A percentile compares a stretch with the other conserved stretches of the same genome.
Evolutionary conservation across 2,329 filamentous ascomycete species (phyloP).

Genomic region (Nannizziopsis arthrosporioides): DNA sequence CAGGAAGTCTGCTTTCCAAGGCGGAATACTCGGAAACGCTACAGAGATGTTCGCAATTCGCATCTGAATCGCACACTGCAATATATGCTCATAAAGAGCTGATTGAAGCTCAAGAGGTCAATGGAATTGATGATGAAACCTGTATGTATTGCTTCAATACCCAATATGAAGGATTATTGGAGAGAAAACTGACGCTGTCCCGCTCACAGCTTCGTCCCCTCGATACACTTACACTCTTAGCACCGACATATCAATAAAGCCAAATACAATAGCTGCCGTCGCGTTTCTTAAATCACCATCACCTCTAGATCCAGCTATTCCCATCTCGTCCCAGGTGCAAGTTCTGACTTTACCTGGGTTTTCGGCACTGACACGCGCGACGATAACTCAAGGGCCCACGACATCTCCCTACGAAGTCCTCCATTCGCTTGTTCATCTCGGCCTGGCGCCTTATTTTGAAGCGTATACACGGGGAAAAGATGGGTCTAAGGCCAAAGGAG

Average conservation of each 20-base stretch:
- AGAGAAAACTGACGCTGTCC: neutral
- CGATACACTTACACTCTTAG: conserved; percentile 67
- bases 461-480: conserved; percentile 81
- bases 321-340: conserved; percentile 78
- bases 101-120: conserved; percentile 40
- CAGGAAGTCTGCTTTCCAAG: conserved; percentile 72
- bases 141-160: conserved; percentile 25
- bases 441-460: conserved; percentile 91
- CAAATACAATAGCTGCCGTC: conserved; percentile 68
- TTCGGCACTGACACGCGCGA: conserved; percentile 54
- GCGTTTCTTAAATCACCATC: conserved; percentile 82
- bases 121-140: conserved; percentile 28
- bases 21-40: conserved; percentile 64
- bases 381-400: conserved; percentile 58
- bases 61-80: conserved; percentile 72
- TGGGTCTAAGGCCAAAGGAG: conserved; percentile 57
- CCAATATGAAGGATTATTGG: neutral
- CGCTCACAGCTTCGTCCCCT: conserved; percentile 21
- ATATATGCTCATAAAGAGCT: conserved; percentile 69
- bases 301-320: conserved; percentile 71
- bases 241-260: conserved; percentile 63
- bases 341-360: conserved; percentile 84
- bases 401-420: conserved; percentile 83
- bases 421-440: conserved; percentile 82
- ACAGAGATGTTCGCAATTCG: conserved; percentile 78